phyloP scores from a whole-genome alignment of 805 yeast species.

The Saccharomycopsis microspora region DNA sequence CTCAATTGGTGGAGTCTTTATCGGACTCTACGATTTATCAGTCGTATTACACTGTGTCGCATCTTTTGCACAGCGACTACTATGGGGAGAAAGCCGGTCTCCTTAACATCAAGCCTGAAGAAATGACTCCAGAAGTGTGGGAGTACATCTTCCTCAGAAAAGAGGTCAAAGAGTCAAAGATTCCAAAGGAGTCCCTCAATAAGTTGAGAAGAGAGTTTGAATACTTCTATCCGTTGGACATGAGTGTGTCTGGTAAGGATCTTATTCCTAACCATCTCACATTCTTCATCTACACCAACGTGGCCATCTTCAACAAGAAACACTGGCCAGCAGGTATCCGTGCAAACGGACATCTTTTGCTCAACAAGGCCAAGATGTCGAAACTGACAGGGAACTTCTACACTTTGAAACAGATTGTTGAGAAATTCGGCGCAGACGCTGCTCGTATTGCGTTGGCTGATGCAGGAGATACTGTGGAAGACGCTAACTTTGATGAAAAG shows the following conservation, averaged over 20 bases:
- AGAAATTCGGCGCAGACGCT: constrained; percentile 96
- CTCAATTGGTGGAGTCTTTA: constrained; percentile 84
- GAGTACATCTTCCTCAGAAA: constrained; percentile 77
- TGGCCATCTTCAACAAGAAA: constrained; percentile 70
- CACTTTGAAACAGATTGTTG: constrained; percentile 75
- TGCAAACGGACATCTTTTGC: constrained; percentile 88
- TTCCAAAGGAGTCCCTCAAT: constrained; percentile 57
- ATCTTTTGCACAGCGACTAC: constrained; percentile 75
- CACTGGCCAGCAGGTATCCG: constrained; percentile 94
- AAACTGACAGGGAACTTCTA: constrained; percentile 95
- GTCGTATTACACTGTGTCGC: constrained; percentile 86
- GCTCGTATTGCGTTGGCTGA: constrained; percentile 95
- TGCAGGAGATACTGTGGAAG: constrained; percentile 96
- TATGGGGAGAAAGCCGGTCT: constrained; percentile 71
- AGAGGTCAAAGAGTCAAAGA: constrained; percentile 43
- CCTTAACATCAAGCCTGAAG: constrained; percentile 64
- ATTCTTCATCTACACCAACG: constrained; percentile 86
- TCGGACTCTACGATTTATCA: constrained; percentile 95
- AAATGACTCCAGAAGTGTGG: constrained; percentile 87
- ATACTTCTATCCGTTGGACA: constrained; percentile 92
- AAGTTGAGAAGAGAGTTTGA: constrained; percentile 87
- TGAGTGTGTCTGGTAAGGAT: constrained; percentile 90
- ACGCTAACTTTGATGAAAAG: constrained; percentile 94
- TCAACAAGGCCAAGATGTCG: constrained; percentile 96
- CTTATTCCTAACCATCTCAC: constrained; percentile 95